These are phyloP conservation scores for Globisporangium paroecandrum DNA, from an alignment of 352 stramenopile species.

Conservation along the genomic window DNA sequence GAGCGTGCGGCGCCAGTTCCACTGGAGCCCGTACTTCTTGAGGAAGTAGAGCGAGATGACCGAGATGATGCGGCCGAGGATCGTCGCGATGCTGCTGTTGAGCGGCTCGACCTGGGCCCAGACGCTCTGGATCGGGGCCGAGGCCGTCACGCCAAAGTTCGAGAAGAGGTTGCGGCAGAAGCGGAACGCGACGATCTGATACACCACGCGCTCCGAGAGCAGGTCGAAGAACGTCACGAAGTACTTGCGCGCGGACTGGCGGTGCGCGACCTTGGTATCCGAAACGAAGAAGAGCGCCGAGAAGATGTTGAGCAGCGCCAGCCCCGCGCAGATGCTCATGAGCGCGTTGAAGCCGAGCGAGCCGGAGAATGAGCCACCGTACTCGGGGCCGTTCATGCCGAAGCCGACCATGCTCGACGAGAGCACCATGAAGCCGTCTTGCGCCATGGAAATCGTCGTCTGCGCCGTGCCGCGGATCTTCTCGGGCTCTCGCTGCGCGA, in stretches of 20 bases:
- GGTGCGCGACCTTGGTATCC: constrained; percentile 9
- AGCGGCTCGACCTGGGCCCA: constrained; percentile 19
- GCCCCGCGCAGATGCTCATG: constrained; percentile 15
- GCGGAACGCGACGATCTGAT: constrained; percentile 22
- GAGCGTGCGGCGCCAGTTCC: constrained; percentile 21
- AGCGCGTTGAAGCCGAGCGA: constrained; percentile 21
- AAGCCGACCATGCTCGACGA: constrained; percentile 20
- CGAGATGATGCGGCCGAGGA: constrained; percentile 15
- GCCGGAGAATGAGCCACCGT: constrained; percentile 21
- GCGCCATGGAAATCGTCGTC: constrained; percentile 31
- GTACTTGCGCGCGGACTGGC: constrained; percentile 10
- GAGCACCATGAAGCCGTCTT: constrained; percentile 19
- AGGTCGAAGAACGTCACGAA: constrained; percentile 17
- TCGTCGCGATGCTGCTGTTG: constrained; percentile 16
- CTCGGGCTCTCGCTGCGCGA: constrained; percentile 25
- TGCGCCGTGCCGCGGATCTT: constrained; percentile 25
- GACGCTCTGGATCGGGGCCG: constrained; percentile 14
- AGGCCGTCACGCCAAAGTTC: constrained; percentile 16
- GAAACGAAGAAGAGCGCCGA: constrained; percentile 20
- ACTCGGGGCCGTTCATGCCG: constrained; percentile 22
- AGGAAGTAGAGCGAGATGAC: constrained; percentile 16
- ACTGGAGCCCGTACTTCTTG: constrained; percentile 23
- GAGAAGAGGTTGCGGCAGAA: constrained; percentile 21
- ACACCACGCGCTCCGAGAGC: constrained; percentile 17
- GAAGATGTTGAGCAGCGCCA: constrained; percentile 17